phyloP scores from a whole-genome alignment of 352 stramenopile genomes.

The Globisporangium emineosum region DNA sequence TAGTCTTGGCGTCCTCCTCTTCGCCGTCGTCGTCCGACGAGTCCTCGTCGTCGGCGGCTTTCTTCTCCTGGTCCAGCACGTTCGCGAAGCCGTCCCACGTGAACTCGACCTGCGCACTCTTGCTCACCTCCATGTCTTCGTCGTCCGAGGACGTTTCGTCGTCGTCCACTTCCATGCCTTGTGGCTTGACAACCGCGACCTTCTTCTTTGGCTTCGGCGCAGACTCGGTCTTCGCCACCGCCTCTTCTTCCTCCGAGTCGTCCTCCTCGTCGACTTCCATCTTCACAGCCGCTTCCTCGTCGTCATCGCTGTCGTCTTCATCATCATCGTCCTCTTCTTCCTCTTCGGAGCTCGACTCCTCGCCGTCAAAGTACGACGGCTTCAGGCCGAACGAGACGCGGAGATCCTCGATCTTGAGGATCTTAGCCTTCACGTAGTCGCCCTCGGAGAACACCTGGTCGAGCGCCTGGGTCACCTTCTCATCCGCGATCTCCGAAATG shows the following conservation, averaged over 20 bases:
- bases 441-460: conserved; percentile 92
- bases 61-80: conserved; percentile 48
- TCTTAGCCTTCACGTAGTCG: conserved; percentile 96
- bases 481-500: conserved; percentile 95
- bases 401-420: conserved; percentile 92
- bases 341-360: conserved; percentile 88
- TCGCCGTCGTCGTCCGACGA: conserved; percentile 41
- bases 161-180: conserved; percentile 43
- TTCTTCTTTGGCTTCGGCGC: conserved; percentile 6
- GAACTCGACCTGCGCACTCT: conserved; percentile 57
- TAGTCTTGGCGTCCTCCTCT: conserved; percentile 40
- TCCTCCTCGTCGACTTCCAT: conserved; percentile 48
- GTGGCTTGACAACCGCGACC: conserved; percentile 2
- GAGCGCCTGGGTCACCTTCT: conserved; percentile 91
- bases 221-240: conserved; percentile 7
- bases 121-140: conserved; percentile 42
- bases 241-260: conserved; percentile 50
- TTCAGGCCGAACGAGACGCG: conserved; percentile 95
- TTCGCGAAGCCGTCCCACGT: conserved; percentile 85
- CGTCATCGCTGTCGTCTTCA: conserved; percentile 27
- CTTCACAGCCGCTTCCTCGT: conserved; percentile 23
- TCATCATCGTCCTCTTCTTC: conserved; percentile 70
- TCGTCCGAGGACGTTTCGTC: conserved; percentile 56
- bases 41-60: conserved; percentile 38
- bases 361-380: conserved; percentile 94